phyloP scores from a whole-genome alignment of 768 basidiomycete species.

The Leucosporidium yakuticum region DNA sequence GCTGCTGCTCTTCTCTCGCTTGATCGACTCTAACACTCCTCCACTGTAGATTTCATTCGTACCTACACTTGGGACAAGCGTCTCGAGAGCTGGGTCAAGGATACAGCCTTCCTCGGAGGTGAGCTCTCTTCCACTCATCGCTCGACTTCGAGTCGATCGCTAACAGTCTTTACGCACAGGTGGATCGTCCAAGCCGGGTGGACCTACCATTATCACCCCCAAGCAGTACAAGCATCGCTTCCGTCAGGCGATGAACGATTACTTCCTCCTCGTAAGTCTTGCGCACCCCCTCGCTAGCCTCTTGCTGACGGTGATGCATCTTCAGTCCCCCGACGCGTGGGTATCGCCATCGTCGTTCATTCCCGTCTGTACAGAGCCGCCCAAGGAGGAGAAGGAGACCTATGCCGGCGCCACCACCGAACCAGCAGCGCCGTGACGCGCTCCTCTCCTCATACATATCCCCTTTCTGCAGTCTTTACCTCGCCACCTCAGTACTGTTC shows the following conservation, averaged over 20 bases:
- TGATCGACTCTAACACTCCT: not conserved
- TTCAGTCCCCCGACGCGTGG: no score
- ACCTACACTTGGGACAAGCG: constrained; percentile 99
- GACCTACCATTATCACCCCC: constrained; percentile 94
- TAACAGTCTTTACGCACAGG: not conserved
- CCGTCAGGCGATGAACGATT: constrained; percentile 37
- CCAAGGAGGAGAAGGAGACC: no score
- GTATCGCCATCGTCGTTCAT: no score
- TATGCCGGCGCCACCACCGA: no score
- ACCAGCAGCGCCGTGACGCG: no score
- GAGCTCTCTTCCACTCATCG: constrained; percentile 51
- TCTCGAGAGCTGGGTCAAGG: constrained; percentile 96
- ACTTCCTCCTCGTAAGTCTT: constrained; percentile 29
- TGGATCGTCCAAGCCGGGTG: constrained; percentile 49
- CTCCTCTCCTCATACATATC: no score
- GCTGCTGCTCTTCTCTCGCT: constrained; percentile 35
- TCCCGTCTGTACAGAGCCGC: no score
- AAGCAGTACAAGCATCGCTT: constrained; percentile 66
- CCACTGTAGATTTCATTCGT: constrained; percentile 71
- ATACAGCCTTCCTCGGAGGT: constrained; percentile 76
- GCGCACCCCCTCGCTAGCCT: no score
- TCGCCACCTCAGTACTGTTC: no score
- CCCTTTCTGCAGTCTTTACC: no score
- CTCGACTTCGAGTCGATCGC: not conserved
- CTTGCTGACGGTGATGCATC: no score